Conservation (phyloP, 495 filamentous ascomycete species). For the Penicillium pulvis region DNA sequence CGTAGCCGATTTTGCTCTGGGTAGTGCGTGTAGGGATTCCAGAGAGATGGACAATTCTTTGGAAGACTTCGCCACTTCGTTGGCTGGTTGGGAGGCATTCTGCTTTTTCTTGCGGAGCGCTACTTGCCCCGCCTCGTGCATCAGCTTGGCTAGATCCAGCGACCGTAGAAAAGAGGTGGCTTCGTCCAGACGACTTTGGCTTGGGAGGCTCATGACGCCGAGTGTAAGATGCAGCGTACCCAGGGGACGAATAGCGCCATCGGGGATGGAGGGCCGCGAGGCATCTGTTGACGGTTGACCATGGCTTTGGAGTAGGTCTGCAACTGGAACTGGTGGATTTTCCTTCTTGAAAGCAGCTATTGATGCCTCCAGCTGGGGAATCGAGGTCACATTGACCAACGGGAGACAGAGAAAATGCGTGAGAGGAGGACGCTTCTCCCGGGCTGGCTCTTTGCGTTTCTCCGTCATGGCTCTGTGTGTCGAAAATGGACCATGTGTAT, state of each 20-base stretch:
- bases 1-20: slow-evolving; percentile 40
- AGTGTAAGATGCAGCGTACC: slow-evolving; percentile 85
- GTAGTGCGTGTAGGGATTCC: slow-evolving; percentile 41
- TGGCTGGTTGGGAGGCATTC: not conserved
- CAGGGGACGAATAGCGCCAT: slow-evolving; percentile 70
- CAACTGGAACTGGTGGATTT: slow-evolving; percentile 34
- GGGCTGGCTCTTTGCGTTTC: slow-evolving; percentile 11
- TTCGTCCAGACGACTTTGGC: slow-evolving; percentile 53
- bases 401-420: slow-evolving; percentile 92
- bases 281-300: slow-evolving; percentile 10
- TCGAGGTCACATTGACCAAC: slow-evolving; percentile 63
- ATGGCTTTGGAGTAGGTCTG: slow-evolving; percentile 3
- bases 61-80: not conserved
- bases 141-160: slow-evolving; percentile 54
- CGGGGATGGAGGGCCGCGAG: slow-evolving; percentile 43
- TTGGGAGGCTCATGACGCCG: slow-evolving; percentile 79
- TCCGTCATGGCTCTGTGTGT: slow-evolving; percentile 15
- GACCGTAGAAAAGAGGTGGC: slow-evolving; percentile 58
- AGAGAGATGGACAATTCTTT: slow-evolving; percentile 21
- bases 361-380: slow-evolving; percentile 61
- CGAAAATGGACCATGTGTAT: slow-evolving; percentile 2
- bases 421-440: slow-evolving; percentile 44
- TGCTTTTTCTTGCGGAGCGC: slow-evolving; percentile 3
- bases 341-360: slow-evolving; percentile 63
- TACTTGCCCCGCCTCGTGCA: slow-evolving; percentile 34